Evolutionary conservation across 306 rosid species (phyloP), one percentile per base, ranked within the genome.

Genomic region (Sphenostylis stenocarpa): DNA sequence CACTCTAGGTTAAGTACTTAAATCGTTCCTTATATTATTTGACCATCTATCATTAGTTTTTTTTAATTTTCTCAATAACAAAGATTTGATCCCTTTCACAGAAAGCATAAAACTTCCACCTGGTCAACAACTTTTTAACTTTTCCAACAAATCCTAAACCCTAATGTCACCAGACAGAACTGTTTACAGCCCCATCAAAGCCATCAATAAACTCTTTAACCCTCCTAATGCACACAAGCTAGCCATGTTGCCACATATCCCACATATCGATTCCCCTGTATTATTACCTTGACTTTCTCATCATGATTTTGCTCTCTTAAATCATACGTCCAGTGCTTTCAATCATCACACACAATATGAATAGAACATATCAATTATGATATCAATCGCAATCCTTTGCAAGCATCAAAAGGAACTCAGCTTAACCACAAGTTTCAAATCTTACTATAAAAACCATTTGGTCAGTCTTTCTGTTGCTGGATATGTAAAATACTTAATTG

Each of bases 361-460:
- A 72, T 16, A 70, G 69, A 14, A 19, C 11, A 38, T 39, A 65
- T 4, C 41, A 34, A 33, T 44, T 7, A 62, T 19, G 13, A 72
- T 36, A 73, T 9, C 72, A 41, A 63, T 21, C 48, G 38, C 13
- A 11, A 24, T 29, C 26, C 41, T 53, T 21, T 44, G 43, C 10
- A 66, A 19, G 39, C 16, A 55, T 73, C 62, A 62, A 60, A 70
- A 23, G 34, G 51, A 73, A 52, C 36, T 24, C 47, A 28, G 55
- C 70, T 26, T 48, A 57, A 67, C 48, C 52, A 62, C 38, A 67
- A 66, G 67, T 15, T 81, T 70, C 76, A 52, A 58, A 47, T 72
- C 20, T 72, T 28, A 11, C 10, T 5, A 24, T 17, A n/a, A 48
- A 60, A 67, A 68, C 38, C 34, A 24, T 24, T 11, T 1, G 6